phyloP scores from a whole-genome alignment of 805 yeast species.

The Cyberlindnera veronae region DNA sequence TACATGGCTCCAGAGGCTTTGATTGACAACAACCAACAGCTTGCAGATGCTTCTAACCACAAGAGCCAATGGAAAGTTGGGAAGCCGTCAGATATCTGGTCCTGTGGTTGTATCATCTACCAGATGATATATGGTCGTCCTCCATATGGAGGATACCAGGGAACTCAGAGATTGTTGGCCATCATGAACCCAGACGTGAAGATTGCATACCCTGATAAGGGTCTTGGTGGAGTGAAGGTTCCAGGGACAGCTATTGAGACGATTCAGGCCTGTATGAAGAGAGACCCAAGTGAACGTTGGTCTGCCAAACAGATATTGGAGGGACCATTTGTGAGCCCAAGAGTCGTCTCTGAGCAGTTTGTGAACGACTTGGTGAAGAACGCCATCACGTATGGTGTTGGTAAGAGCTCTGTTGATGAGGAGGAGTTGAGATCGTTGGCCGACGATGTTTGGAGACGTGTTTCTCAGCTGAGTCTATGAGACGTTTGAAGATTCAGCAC shows the following conservation, averaged over 20 bases:
- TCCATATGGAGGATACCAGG: conserved; percentile 79
- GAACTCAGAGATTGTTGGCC: conserved; percentile 75
- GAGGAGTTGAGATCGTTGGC: conserved; percentile 46
- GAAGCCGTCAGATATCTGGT: conserved; percentile 95
- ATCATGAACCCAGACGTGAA: conserved; percentile 81
- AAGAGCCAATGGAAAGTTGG: conserved; percentile 69
- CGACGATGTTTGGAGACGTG: conserved; percentile 55
- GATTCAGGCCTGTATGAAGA: conserved; percentile 64
- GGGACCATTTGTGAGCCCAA: conserved; percentile 70
- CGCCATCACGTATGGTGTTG: conserved; percentile 72
- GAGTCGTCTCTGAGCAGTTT: conserved; percentile 62
- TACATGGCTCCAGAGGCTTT: conserved; percentile 98
- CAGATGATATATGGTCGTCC: conserved; percentile 94
- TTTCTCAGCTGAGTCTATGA: conserved; percentile 18
- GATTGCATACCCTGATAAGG: conserved; percentile 60
- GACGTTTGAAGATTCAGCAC: too few species aligned
- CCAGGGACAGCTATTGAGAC: conserved; percentile 68
- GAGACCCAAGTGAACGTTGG: conserved; percentile 68
- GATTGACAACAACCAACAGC: conserved; percentile 47
- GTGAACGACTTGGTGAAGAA: conserved; percentile 68
- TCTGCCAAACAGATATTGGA: conserved; percentile 58
- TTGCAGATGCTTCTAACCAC: conserved; percentile 22
- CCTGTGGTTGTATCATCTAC: conserved; percentile 93
- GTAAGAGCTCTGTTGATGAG: conserved; percentile 39
- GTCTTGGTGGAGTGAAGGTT: conserved; percentile 58